Evolutionary conservation across 2,329 filamentous ascomycete species (phyloP), one percentile per base, ranked within the genome.

Genomic region (Arthrocladium fulminans): DNA sequence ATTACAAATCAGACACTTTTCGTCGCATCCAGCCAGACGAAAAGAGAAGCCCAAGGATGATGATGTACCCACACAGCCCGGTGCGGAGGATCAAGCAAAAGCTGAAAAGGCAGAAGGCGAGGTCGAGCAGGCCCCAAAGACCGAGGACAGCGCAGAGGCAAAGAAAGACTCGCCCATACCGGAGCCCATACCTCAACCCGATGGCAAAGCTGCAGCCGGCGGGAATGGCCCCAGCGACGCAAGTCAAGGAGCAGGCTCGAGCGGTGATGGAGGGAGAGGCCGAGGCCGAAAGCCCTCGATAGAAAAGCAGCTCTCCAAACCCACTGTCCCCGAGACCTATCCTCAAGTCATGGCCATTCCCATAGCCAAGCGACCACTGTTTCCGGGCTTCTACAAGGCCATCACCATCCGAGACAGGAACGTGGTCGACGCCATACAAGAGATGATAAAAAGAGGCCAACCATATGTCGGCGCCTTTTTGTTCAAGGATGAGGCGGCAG

Each of bases 331-430:
- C 12, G 92, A 98, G 53, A 83, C 96, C 37, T 98, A 98, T 65
- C 92, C 92, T 2, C 92, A 97, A 65, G 89, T 98, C 48, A 87
- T 98, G 77, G 90, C 90, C 2, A 94, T 98, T 48, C 92, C 92
- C 6, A 96, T 98, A 60, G 86, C 88, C 23, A 88, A 94, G 65
- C 79, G 92, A 46, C 92, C 92, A 9, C 73, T 98, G 10, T 98
- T 97, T 68, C 92, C 92, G 1, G 92, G 92, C 1, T 98, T 97
- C 68, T 98, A 98, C 73, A 98, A 98, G 69, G 90, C 92, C 8
- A 92, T 98, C 58, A 98, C 90, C 2, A 94, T 98, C 58, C 84
- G 87, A 63, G 88, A 98, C 61, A 86, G 86, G 15, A 86, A 92
- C 59, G 92, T 98, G 29, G 85, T 89, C 12, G 81, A 83, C 32